Conservation (phyloP, 1,284 basidiomycete genomes). For the Heterobasidion irregulare region DNA sequence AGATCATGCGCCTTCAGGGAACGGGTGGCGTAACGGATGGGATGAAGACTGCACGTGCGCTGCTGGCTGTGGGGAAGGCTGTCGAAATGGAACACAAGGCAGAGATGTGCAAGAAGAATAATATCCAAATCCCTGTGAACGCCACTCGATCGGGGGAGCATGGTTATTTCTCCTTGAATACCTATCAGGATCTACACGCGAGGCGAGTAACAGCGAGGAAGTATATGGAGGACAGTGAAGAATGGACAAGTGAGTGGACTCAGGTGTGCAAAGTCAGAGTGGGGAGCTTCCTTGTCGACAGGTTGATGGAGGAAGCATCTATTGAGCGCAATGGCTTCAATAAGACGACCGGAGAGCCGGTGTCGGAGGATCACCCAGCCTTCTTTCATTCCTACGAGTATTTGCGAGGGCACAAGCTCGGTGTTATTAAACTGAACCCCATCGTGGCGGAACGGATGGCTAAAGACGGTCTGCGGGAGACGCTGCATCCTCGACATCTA, state of each 20-base stretch:
- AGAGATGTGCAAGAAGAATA: conserved; percentile 66
- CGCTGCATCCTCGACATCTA: conserved; percentile 87
- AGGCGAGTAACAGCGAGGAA: conserved; percentile 57
- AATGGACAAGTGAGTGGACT: conserved; percentile 79
- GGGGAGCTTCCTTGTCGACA: conserved; percentile 79
- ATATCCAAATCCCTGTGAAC: conserved; percentile 41
- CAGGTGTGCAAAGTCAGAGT: conserved; percentile 71
- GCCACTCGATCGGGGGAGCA: conserved; percentile 27
- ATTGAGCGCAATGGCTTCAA: conserved; percentile 59
- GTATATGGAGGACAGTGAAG: conserved; percentile 54
- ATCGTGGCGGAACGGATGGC: conserved; percentile 74
- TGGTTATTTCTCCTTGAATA: conserved; percentile 48
- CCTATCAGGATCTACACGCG: conserved; percentile 49
- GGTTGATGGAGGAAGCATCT: conserved; percentile 77
- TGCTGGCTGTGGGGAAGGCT: conserved; percentile 78
- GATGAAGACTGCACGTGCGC: conserved; percentile 85
- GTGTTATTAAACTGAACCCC: conserved; percentile 85
- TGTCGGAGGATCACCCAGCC: conserved; percentile 83
- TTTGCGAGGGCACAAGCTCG: conserved; percentile 84
- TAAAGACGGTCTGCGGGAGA: conserved; percentile 68
- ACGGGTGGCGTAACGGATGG: conserved; percentile 75
- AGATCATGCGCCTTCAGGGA: conserved; percentile 81
- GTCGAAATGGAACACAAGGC: conserved; percentile 88
- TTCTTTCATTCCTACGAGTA: conserved; percentile 95
- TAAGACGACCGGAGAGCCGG: conserved; percentile 43